Conservation (phyloP, 2,329 filamentous ascomycete genomes). For the Aspergillus ochraceoroseus region DNA sequence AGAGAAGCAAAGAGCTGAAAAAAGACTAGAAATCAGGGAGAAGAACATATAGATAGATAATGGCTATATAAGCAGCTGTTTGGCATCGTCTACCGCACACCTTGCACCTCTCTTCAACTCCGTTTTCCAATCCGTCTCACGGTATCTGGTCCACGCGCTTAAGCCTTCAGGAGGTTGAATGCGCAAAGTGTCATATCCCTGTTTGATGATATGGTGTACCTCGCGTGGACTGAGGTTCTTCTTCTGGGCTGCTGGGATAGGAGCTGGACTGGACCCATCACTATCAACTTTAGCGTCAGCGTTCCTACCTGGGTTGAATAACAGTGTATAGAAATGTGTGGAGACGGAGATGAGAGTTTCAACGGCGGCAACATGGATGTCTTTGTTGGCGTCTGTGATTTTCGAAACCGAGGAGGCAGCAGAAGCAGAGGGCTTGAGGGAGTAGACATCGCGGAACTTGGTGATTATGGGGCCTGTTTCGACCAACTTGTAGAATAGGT, state of each 20-base stretch:
- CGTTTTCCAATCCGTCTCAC: conserved; percentile 79
- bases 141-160: conserved; percentile 77
- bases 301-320: conserved; percentile 54
- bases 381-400: conserved; percentile 21
- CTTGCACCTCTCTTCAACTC: conserved; percentile 83
- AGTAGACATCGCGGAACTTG: conserved; percentile 77
- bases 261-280: conserved; percentile 24
- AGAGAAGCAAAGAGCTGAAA: too few relatives aligned
- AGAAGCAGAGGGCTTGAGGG: conserved; percentile 32
- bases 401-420: conserved; percentile 17
- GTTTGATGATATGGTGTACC: conserved; percentile 87
- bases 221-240: conserved; percentile 75
- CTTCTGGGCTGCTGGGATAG: conserved; percentile 40
- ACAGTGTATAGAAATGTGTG: conserved; percentile 78
- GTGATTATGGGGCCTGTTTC: conserved; percentile 78
- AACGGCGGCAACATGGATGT: conserved; percentile 60
- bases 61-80: conserved; percentile 40
- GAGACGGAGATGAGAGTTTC: conserved; percentile 74
- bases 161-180: conserved; percentile 84
- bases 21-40: too few relatives aligned
- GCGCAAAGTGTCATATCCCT: conserved; percentile 90
- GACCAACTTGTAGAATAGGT: conserved; percentile 96
- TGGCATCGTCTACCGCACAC: conserved; percentile 68
- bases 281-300: conserved; percentile 10
- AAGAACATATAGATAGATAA: neutral